These are phyloP conservation scores for Bimuria novae-zelandiae DNA, from an alignment of 2,329 filamentous ascomycete species.

Conservation along the genomic window DNA sequence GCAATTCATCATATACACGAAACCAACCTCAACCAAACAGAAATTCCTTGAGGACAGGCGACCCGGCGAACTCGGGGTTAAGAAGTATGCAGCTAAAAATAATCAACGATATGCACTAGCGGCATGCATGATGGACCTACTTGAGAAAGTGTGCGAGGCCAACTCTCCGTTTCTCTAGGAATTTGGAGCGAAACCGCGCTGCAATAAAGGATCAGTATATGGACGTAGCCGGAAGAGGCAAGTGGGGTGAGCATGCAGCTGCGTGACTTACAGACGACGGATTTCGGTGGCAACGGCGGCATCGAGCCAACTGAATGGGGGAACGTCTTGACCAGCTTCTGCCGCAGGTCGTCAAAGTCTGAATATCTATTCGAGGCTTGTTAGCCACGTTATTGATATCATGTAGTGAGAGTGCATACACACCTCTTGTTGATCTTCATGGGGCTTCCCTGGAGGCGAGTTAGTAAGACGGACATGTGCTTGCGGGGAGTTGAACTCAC, in stretches of 20 bases:
- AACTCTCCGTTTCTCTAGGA: slow-evolving; percentile 80
- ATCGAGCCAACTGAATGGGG: slow-evolving; percentile 84
- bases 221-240: slow-evolving; percentile 13
- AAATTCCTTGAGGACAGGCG: slow-evolving; percentile 90
- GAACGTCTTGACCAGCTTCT: slow-evolving; percentile 76
- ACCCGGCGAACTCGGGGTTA: slow-evolving; percentile 91
- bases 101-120: slow-evolving; percentile 35
- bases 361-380: slow-evolving; percentile 77
- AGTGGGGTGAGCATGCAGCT: slow-evolving; percentile 21
- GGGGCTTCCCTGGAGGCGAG: slow-evolving; percentile 54
- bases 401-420: slow-evolving; percentile 1
- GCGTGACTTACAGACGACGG: slow-evolving; percentile 71
- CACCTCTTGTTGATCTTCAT: slow-evolving; percentile 65
- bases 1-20: not conserved
- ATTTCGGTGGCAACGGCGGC: slow-evolving; percentile 89
- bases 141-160: slow-evolving; percentile 93
- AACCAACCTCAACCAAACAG: slow-evolving; percentile 62
- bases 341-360: slow-evolving; percentile 84
- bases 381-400: slow-evolving; percentile 2
- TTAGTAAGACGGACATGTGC: slow-evolving; percentile 13
- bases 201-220: slow-evolving; percentile 25
- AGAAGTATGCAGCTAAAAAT: slow-evolving; percentile 77
- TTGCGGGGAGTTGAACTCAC: slow-evolving; percentile 58
- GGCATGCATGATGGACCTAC: slow-evolving; percentile 57
- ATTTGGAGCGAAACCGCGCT: slow-evolving; percentile 75